Percentiles rank a stretch among this genome's conserved stretches.
These are phyloP conservation scores for Alternaria tenuissima DNA, from an alignment of 2,329 filamentous ascomycete species.

Conservation along the genomic window DNA sequence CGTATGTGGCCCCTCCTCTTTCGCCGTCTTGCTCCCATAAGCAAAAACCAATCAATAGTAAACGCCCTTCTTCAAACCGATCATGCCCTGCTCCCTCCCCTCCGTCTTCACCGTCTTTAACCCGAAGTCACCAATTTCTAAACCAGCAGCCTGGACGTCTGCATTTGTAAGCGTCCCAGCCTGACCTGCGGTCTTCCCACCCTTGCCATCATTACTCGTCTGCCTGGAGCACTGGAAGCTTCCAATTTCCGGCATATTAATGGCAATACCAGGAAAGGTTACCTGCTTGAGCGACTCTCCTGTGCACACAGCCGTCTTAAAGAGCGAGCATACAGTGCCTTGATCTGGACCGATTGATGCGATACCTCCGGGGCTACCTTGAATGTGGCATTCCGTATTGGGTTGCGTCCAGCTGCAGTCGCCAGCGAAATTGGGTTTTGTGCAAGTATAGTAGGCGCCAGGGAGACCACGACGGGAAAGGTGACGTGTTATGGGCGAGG, in stretches of 20 bases:
- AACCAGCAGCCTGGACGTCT: slow-evolving; percentile 32
- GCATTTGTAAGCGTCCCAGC: slow-evolving; percentile 21
- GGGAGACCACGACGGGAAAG: slow-evolving; percentile 43
- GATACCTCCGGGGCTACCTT: slow-evolving; percentile 30
- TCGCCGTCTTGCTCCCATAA: background rate
- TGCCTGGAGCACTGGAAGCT: slow-evolving; percentile 36
- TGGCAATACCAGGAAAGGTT: slow-evolving; percentile 35
- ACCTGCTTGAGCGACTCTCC: slow-evolving; percentile 29
- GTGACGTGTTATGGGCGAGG: slow-evolving; percentile 7
- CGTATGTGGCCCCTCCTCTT: background rate
- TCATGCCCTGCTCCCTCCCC: slow-evolving; percentile 43
- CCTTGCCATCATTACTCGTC: background rate
- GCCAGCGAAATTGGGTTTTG: slow-evolving; percentile 35
- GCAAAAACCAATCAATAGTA: slow-evolving; percentile 32
- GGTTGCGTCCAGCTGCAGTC: slow-evolving; percentile 42
- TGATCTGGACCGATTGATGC: slow-evolving; percentile 46
- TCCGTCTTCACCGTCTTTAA: slow-evolving; percentile 29
- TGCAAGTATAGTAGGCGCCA: slow-evolving; percentile 47
- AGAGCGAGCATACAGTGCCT: slow-evolving; percentile 40
- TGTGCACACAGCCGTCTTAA: slow-evolving; percentile 31
- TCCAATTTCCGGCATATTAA: slow-evolving; percentile 31
- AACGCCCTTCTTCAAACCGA: slow-evolving; percentile 42
- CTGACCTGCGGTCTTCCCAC: slow-evolving; percentile 5
- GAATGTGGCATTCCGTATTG: slow-evolving; percentile 33
- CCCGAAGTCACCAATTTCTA: slow-evolving; percentile 31